Evolutionary conservation across 192 early-diverging fungal species (phyloP).

Genomic region (Coemansia umbellata): DNA sequence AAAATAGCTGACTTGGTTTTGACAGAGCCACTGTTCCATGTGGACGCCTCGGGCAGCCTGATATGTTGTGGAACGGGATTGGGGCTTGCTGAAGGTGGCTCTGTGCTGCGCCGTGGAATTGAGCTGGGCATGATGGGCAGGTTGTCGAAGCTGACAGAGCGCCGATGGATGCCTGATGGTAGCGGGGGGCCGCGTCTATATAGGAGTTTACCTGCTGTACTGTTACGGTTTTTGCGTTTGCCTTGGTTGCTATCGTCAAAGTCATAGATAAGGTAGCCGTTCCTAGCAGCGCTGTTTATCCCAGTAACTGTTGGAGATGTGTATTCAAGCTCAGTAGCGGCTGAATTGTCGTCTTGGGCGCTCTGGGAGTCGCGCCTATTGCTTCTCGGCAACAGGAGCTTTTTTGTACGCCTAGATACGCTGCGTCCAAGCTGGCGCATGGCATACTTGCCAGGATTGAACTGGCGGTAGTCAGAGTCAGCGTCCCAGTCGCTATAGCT

Average conservation of each 20-base stretch:
- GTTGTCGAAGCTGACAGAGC: conserved; percentile 49
- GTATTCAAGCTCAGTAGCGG: background rate
- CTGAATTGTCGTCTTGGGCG: background rate
- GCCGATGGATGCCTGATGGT: conserved; percentile 45
- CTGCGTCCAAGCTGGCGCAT: conserved; percentile 46
- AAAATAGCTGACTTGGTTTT: conserved; percentile 7
- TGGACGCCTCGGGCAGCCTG: conserved; percentile 24
- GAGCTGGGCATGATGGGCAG: conserved; percentile 24
- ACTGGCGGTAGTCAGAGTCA: conserved; percentile 42
- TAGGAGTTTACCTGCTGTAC: background rate
- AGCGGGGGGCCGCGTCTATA: conserved; percentile 32
- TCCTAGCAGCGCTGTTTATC: conserved; percentile 4
- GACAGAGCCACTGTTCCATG: conserved; percentile 40
- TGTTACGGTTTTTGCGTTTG: background rate
- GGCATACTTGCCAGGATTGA: conserved; percentile 39
- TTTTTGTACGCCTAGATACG: conserved; percentile 32
- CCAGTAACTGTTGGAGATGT: background rate
- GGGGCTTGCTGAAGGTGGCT: conserved; percentile 17
- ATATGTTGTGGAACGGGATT: background rate
- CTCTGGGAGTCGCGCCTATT: background rate
- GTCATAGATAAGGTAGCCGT: conserved; percentile 16
- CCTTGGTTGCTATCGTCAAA: too few species aligned
- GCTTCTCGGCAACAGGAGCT: conserved; percentile 19
- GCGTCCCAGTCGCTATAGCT: conserved; percentile 37
- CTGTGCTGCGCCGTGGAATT: conserved; percentile 34